Base-by-base conservation (phyloP, 106 monocot genomes). In the Alisma plantagoaquatica region DNA sequence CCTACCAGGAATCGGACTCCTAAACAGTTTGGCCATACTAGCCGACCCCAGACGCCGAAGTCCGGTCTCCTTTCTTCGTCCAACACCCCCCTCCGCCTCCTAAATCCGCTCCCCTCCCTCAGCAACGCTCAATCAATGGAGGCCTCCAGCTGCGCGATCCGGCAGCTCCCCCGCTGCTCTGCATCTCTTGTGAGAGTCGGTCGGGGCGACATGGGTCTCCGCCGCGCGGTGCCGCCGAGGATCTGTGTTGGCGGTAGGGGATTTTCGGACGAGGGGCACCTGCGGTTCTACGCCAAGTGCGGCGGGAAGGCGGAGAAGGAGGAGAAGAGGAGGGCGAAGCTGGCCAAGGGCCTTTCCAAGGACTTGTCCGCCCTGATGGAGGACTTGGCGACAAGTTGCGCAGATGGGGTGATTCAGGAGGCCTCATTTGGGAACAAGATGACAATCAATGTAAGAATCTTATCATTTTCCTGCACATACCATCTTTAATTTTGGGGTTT, bases 241-340 rank as follows among this genome's bases (percentile, higher is more conserved):
- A 22, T 11, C 19, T 7, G 41, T 38, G 35, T 38, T 7, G 25
- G 23, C 20, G 33, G 48, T 9, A 45, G 27, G 4, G 15, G 49
- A 2, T 70, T 70, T 46, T 28, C 46, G 12, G 61, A 70, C 46
- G 61, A 70, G 16, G 70, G 70, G 45, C 70, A 70, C 24, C 19
- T 70, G 28, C 51, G 45, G 24, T 70, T 61, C 61, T 70, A 70
- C 25, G 60, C 29, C 11, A 49, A 47, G 33, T 23, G 32, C 35
- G 69, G 46, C 23, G 46, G 9, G 33, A 47, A 5, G 54, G 32
- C 53, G 33, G 45, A 61, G 61, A 54, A 54, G 60, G 61, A 70
- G 61, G 53, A 16, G 52, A 61, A 53, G 43, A 27, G 43, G 45
- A 51, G 54, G 21, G 46, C 42, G 51, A 57, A 48, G 19, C 43